Conservation (phyloP, 768 basidiomycete species). For the Gautieria morchelliformis region DNA sequence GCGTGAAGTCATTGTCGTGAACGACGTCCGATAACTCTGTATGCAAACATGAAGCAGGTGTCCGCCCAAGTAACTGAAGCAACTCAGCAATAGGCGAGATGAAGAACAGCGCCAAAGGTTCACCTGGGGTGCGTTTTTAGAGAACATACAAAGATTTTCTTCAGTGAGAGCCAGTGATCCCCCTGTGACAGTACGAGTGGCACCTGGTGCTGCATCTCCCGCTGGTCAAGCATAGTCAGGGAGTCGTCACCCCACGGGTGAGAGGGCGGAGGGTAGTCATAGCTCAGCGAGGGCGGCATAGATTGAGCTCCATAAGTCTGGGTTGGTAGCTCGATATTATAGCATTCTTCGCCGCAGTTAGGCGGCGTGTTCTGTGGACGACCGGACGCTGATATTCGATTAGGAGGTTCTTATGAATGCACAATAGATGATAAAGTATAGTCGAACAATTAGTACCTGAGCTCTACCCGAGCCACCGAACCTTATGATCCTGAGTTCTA, state of each 20-base stretch:
- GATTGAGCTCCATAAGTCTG: background rate
- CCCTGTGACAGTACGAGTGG: background rate
- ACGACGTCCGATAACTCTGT: background rate
- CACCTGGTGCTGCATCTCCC: background rate
- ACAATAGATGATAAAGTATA: no score
- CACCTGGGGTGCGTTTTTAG: background rate
- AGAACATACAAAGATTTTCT: background rate
- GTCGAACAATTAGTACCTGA: no score
- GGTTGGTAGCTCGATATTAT: slow-evolving; percentile 1
- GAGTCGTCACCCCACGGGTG: background rate
- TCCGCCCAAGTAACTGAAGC: background rate
- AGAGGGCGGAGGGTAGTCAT: background rate
- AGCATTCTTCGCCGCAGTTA: no score
- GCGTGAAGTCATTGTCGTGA: background rate
- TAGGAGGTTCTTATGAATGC: no score
- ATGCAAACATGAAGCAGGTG: background rate
- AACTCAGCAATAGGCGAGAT: slow-evolving; percentile 4
- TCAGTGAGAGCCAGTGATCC: background rate
- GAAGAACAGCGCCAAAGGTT: slow-evolving; percentile 2
- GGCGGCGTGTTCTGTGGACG: no score
- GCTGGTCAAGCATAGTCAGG: no score
- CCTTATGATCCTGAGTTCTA: no score
- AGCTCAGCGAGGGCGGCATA: background rate
- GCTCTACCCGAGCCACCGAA: no score
- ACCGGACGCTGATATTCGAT: no score